Percentiles rank a stretch among this genome's conserved stretches.
Evolutionary conservation across 768 basidiomycete genomes (phyloP).

Genomic region (Suillus paluster): DNA sequence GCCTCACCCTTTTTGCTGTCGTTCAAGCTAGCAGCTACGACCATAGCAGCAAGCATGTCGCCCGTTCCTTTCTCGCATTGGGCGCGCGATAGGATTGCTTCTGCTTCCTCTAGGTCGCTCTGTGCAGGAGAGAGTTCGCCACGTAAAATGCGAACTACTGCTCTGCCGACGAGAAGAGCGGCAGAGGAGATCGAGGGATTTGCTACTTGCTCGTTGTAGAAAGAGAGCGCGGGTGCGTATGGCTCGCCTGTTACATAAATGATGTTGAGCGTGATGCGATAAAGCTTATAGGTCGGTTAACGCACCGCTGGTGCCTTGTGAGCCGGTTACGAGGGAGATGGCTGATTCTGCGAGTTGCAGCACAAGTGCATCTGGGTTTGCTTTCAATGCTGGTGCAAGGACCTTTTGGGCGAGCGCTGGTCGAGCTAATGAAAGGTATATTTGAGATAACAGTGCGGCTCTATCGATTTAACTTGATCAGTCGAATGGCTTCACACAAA

Average conservation of each 20-base stretch:
- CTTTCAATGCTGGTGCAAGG: conserved; percentile 80
- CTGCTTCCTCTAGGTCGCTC: conserved; percentile 79
- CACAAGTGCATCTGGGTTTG: conserved; percentile 89
- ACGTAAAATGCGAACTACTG: conserved; percentile 76
- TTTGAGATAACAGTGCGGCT: conserved; percentile 80
- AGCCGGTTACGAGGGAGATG: conserved; percentile 75
- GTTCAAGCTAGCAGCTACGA: conserved; percentile 66
- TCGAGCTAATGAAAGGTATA: conserved; percentile 90
- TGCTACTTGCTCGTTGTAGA: conserved; percentile 83
- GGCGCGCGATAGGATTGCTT: conserved; percentile 47
- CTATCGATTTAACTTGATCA: conserved; percentile 45
- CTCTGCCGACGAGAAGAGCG: conserved; percentile 77
- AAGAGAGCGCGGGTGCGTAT: conserved; percentile 51
- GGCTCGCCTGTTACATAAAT: conserved; percentile 27
- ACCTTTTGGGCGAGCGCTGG: conserved; percentile 86
- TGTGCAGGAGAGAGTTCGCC: conserved; percentile 78
- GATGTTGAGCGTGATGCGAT: neutral
- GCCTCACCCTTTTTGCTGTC: conserved; percentile 60
- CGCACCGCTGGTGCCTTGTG: conserved; percentile 57
- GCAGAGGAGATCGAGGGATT: conserved; percentile 79
- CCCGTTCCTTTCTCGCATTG: conserved; percentile 44
- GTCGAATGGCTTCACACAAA: neutral
- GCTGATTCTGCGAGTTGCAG: conserved; percentile 89
- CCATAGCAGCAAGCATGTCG: conserved; percentile 71
- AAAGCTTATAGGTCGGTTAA: conserved; percentile 30